A percentile compares a stretch with the other conserved stretches of the same genome.
These are phyloP conservation scores for Dalbergia oliveri DNA, from an alignment of 306 rosid species.

Conservation along the genomic window DNA sequence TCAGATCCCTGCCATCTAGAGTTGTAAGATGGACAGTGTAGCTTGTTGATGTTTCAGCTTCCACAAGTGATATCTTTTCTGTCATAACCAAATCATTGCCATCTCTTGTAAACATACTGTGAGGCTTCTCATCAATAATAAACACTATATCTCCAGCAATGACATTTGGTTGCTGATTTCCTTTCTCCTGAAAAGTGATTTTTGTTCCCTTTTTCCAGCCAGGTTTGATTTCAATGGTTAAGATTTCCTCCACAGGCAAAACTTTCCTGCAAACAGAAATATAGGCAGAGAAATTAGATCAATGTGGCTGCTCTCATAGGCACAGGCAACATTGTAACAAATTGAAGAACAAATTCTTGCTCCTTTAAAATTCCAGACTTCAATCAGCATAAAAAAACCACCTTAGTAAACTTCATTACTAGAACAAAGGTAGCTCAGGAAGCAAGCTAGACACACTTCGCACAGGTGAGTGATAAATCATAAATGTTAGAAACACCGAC, in stretches of 20 bases:
- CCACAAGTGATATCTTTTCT: slow-evolving; percentile 62
- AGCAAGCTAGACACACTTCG: slow-evolving; percentile 3
- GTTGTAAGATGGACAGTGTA: slow-evolving; percentile 68
- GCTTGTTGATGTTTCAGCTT: slow-evolving; percentile 74
- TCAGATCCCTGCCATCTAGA: slow-evolving; percentile 77
- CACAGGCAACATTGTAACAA: not conserved
- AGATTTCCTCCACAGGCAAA: slow-evolving; percentile 79
- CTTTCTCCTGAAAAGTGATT: slow-evolving; percentile 88
- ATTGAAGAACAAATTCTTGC: slow-evolving; percentile 11
- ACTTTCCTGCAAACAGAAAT: slow-evolving; percentile 60
- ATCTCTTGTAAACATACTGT: slow-evolving; percentile 78
- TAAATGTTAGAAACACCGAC: not conserved
- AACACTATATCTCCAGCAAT: slow-evolving; percentile 84
- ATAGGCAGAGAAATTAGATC: slow-evolving; percentile 13
- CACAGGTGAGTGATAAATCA: slow-evolving; percentile 5
- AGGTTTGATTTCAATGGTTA: slow-evolving; percentile 85
- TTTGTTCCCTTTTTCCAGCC: slow-evolving; percentile 99
- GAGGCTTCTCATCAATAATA: slow-evolving; percentile 87
- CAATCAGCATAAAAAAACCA: not conserved
- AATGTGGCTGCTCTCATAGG: slow-evolving; percentile 4
- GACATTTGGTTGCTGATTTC: slow-evolving; percentile 75
- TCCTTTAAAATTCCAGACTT: not conserved
- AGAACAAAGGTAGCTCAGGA: not conserved
- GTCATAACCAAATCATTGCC: slow-evolving; percentile 81
- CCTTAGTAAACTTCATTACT: not conserved